Percentiles rank a stretch among this genome's conserved stretches.
These are phyloP conservation scores for Castanea sativa DNA, from an alignment of 306 rosid genomes.

Conservation along the genomic window DNA sequence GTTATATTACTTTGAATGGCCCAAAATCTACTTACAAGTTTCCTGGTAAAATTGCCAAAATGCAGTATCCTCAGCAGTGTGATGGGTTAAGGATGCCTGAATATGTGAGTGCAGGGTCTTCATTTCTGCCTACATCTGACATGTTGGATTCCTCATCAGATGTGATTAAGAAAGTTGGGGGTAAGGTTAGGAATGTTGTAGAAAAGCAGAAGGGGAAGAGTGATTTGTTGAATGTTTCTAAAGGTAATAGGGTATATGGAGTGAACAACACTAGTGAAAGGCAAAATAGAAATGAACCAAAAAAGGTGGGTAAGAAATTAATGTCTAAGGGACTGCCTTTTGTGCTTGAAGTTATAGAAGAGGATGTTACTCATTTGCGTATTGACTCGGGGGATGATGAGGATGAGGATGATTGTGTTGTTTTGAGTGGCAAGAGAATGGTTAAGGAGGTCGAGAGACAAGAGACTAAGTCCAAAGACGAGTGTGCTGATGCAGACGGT, in stretches of 20 bases:
- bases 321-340: background rate
- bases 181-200: conserved; percentile 11
- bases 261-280: background rate
- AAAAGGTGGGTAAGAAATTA: conserved; percentile 13
- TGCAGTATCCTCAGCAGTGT: conserved; percentile 79
- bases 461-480: conserved; percentile 8
- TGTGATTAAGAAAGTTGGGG: conserved; percentile 10
- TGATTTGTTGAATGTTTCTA: background rate
- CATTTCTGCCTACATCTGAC: no score
- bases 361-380: no score
- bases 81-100: conserved; percentile 49
- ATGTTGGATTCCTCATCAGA: no score
- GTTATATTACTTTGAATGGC: conserved; percentile 49
- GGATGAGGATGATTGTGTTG: conserved; percentile 38
- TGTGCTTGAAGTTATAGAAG: conserved; percentile 11
- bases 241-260: background rate
- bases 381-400: conserved; percentile 1
- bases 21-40: conserved; percentile 54
- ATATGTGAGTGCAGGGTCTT: no score
- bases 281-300: background rate
- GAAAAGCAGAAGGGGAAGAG: background rate
- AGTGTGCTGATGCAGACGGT: conserved; percentile 28
- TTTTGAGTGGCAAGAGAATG: conserved; percentile 22
- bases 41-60: conserved; percentile 54
- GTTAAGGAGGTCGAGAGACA: conserved; percentile 12